Percentiles rank a stretch among this genome's conserved stretches.
Evolutionary conservation across 345 rosid genomes (phyloP).

Genomic region (Barbarea vulgaris): DNA sequence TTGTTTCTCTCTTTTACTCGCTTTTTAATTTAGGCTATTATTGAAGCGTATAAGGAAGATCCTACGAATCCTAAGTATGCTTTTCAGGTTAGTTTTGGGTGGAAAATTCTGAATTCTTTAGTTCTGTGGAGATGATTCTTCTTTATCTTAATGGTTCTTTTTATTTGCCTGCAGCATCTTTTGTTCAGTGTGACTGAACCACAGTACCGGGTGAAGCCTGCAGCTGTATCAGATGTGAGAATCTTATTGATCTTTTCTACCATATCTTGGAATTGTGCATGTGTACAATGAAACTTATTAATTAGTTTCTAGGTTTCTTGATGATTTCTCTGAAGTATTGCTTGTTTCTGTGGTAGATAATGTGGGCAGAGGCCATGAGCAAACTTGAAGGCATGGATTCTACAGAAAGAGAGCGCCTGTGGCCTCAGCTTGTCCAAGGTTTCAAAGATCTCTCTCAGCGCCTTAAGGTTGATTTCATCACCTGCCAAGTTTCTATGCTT

Average conservation of each 20-base stretch:
- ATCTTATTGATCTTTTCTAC: constrained; percentile 10
- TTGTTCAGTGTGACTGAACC: constrained; percentile 87
- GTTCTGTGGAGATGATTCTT: not conserved
- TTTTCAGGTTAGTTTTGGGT: constrained; percentile 64
- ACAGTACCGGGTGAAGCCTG: constrained; percentile 75
- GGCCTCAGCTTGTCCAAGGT: constrained; percentile 98
- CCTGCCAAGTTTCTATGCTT: not conserved
- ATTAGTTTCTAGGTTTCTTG: not conserved
- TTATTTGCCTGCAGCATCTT: constrained; percentile 62
- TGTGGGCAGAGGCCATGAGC: constrained; percentile 97
- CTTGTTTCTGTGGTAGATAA: constrained; percentile 64
- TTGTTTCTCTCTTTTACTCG: not conserved
- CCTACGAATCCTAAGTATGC: constrained; percentile 82
- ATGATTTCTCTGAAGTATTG: constrained; percentile 32
- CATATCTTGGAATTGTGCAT: constrained; percentile 9
- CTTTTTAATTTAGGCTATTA: constrained; percentile 61
- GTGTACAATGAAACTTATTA: not conserved
- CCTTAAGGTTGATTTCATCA: constrained; percentile 56
- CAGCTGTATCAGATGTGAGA: constrained; percentile 93
- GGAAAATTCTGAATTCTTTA: not conserved
- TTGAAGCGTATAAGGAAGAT: constrained; percentile 94
- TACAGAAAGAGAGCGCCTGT: constrained; percentile 83
- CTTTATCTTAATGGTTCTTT: not conserved
- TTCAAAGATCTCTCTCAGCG: constrained; percentile 94
- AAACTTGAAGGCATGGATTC: constrained; percentile 97